A percentile compares a stretch with the other conserved stretches of the same genome.
Conservation (phyloP, 192 early-diverging fungal species). For the Backusella macrospora region DNA sequence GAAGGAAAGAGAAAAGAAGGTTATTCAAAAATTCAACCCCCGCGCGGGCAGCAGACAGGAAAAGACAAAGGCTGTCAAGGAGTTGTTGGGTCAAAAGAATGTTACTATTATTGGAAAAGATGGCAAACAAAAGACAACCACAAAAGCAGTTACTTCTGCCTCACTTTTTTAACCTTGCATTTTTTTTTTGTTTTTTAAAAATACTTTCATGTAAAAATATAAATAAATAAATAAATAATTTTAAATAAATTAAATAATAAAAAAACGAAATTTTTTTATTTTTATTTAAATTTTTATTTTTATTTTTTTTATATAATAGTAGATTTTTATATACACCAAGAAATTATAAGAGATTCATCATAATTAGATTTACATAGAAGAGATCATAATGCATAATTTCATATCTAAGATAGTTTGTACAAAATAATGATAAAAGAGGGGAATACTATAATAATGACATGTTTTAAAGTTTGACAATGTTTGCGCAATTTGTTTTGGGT, state of each 20-base stretch:
- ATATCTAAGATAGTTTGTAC: neutral
- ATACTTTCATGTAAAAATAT: neutral
- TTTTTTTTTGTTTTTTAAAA: neutral
- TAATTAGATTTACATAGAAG: neutral
- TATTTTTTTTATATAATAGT: neutral
- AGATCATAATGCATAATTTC: slow-evolving; percentile 15
- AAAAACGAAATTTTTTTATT: no score
- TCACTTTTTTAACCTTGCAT: slow-evolving; percentile 24
- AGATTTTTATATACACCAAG: slow-evolving; percentile 10
- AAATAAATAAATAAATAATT: slow-evolving; percentile 7
- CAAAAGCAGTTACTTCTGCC: slow-evolving; percentile 17
- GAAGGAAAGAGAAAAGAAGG: slow-evolving; percentile 53
- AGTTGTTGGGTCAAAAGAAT: slow-evolving; percentile 64
- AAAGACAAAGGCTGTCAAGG: slow-evolving; percentile 65
- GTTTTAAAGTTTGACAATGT: neutral
- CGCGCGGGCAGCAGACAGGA: slow-evolving; percentile 40
- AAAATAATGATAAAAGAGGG: neutral
- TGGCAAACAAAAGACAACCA: slow-evolving; percentile 36
- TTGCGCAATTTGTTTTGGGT: neutral
- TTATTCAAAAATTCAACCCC: slow-evolving; percentile 49
- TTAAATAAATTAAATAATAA: slow-evolving; percentile 8
- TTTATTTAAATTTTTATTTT: no score
- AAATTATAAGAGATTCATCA: slow-evolving; percentile 17
- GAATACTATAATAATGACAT: neutral
- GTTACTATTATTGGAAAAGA: slow-evolving; percentile 43